These are phyloP conservation scores for Sporothrix humicola DNA, from an alignment of 2,329 filamentous ascomycete species.

Conservation along the genomic window DNA sequence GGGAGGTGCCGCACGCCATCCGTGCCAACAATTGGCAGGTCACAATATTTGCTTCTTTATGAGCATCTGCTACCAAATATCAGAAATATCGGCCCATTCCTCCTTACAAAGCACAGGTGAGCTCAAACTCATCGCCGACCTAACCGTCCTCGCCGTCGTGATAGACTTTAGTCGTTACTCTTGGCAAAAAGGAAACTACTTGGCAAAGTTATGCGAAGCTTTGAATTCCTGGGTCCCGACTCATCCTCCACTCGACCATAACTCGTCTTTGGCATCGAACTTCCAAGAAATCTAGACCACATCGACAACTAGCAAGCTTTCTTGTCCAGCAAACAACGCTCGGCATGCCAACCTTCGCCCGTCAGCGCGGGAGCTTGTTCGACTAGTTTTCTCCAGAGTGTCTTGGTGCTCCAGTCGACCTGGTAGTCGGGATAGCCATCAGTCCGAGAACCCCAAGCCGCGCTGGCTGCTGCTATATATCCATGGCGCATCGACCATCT, in stretches of 20 bases:
- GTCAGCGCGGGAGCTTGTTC: not conserved
- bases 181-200: not conserved
- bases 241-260: not conserved
- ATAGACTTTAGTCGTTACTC: not conserved
- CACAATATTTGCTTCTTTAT: not conserved
- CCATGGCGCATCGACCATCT: too few species aligned
- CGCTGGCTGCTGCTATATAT: too few species aligned
- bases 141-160: not conserved
- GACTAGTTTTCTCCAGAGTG: not conserved
- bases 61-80: not conserved
- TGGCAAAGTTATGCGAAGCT: slow-evolving; percentile 13
- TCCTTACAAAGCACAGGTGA: too few species aligned
- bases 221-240: not conserved
- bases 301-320: not conserved
- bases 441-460: too few species aligned
- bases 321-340: not conserved
- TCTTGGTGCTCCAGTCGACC: not conserved
- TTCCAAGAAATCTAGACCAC: not conserved
- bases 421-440: not conserved
- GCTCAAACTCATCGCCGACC: not conserved
- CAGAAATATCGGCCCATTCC: not conserved
- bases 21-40: not conserved
- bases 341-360: not conserved
- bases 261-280: too few species aligned
- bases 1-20: slow-evolving; percentile 21